Conservation (phyloP, 2,329 filamentous ascomycete genomes). For the Torrubiella hemipterigena region DNA sequence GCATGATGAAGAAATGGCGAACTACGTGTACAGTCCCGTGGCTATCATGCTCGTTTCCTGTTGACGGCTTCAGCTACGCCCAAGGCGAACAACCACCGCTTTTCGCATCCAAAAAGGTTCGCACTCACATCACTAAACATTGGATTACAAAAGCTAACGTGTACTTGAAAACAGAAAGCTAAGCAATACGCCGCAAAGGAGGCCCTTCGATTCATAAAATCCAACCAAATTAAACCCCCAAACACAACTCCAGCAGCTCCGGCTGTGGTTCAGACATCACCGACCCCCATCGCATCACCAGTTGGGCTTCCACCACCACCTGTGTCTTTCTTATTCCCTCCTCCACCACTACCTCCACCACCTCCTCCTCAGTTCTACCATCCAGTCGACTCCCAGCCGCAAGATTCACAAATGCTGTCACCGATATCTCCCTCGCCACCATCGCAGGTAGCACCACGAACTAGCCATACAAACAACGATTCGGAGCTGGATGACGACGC, state of each 20-base stretch:
- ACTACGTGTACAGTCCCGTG: constrained; percentile 13
- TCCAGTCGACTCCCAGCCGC: too few relatives aligned
- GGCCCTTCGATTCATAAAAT: constrained; percentile 29
- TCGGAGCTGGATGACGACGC: too few relatives aligned
- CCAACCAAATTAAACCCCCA: constrained; percentile 8
- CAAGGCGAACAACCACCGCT: constrained; percentile 15
- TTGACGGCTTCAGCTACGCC: constrained; percentile 21
- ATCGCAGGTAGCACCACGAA: too few relatives aligned
- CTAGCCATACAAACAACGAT: too few relatives aligned
- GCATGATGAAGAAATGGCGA: constrained; percentile 11
- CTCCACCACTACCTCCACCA: too few relatives aligned
- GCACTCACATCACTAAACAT: not conserved
- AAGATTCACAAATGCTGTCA: too few relatives aligned
- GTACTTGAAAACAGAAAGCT: constrained; percentile 21
- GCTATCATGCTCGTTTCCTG: constrained; percentile 12
- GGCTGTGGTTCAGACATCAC: too few relatives aligned
- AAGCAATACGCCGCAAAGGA: constrained; percentile 40
- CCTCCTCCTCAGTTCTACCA: too few relatives aligned
- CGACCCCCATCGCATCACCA: too few relatives aligned
- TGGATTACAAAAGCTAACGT: not conserved
- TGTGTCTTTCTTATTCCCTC: too few relatives aligned
- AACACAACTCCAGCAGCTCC: constrained; percentile 2
- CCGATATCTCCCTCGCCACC: too few relatives aligned
- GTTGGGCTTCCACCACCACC: too few relatives aligned
- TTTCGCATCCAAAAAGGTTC: constrained; percentile 35